A percentile compares a stretch with the other conserved stretches of the same genome.
Conservation (phyloP, 805 yeast genomes). For the Naumovozyma castellii region DNA sequence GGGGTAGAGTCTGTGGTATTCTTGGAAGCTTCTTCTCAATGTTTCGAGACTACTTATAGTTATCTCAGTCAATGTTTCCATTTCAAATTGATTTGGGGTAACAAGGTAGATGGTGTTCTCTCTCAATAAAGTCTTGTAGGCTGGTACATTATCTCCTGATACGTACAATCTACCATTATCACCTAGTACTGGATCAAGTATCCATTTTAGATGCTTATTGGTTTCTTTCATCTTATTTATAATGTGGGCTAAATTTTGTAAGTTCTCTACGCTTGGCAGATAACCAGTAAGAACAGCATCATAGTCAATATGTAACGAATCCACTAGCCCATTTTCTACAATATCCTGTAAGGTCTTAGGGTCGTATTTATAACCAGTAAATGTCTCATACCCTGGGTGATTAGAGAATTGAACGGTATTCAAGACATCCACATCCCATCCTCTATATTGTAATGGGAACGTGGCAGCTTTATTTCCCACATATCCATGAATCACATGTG, state of each 20-base stretch:
- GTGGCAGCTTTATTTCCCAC: constrained; percentile 91
- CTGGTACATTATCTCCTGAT: constrained; percentile 42
- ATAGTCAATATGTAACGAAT: constrained; percentile 41
- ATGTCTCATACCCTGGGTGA: constrained; percentile 79
- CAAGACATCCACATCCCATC: constrained; percentile 89
- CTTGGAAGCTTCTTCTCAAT: constrained; percentile 32
- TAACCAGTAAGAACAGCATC: constrained; percentile 74
- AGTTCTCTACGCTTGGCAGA: constrained; percentile 51
- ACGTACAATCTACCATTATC: constrained; percentile 83
- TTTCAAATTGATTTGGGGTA: constrained; percentile 71
- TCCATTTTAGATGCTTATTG: constrained; percentile 38
- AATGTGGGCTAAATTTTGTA: constrained; percentile 41
- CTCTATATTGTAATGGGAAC: constrained; percentile 74
- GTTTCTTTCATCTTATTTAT: constrained; percentile 27
- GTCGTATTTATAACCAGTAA: constrained; percentile 47
- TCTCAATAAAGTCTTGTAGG: constrained; percentile 40
- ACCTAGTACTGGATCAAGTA: constrained; percentile 87
- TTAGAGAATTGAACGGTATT: constrained; percentile 85
- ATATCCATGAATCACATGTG: constrained; percentile 92
- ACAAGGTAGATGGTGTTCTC: constrained; percentile 39
- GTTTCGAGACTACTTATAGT: constrained; percentile 33
- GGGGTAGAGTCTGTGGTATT: constrained; percentile 37
- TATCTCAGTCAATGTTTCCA: constrained; percentile 48
- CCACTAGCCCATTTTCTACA: constrained; percentile 43
- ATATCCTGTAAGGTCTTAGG: constrained; percentile 40